These are phyloP conservation scores for Chytridiales sp. DNA, from an alignment of 371 early-diverging fungal species.

Conservation along the genomic window DNA sequence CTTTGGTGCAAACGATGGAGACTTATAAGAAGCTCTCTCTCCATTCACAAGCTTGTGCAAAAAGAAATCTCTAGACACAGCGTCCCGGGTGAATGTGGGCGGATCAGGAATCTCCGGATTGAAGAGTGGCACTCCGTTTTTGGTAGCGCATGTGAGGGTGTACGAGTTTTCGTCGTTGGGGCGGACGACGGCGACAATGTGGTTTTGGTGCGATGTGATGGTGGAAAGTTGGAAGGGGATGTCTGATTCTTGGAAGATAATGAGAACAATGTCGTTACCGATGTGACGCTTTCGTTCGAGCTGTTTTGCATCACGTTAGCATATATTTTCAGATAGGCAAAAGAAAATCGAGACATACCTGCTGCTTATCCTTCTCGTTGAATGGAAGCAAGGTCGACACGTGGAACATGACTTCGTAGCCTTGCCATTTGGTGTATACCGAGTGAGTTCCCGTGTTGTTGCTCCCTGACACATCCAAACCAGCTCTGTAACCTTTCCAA, in stretches of 20 bases:
- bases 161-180: conserved; percentile 20
- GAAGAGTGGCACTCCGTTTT: conserved; percentile 54
- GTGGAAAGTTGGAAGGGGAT: conserved; percentile 43
- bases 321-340: neutral
- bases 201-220: conserved; percentile 55
- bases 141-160: conserved; percentile 31
- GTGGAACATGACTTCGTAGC: conserved; percentile 86
- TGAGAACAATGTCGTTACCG: conserved; percentile 72
- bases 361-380: conserved; percentile 67
- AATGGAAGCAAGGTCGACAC: conserved; percentile 76
- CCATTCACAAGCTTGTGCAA: conserved; percentile 59
- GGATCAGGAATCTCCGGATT: conserved; percentile 58
- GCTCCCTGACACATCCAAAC: conserved; percentile 71
- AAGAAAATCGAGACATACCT: conserved; percentile 34
- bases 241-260: conserved; percentile 51
- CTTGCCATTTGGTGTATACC: conserved; percentile 71
- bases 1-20: conserved; percentile 56
- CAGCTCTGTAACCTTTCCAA: conserved; percentile 79
- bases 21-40: conserved; percentile 56
- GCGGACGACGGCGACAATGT: conserved; percentile 48
- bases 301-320: conserved; percentile 6
- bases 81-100: conserved; percentile 41
- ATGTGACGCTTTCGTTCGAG: conserved; percentile 82
- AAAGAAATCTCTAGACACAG: conserved; percentile 54
- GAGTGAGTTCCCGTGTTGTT: conserved; percentile 71